Base-by-base conservation (phyloP, 2,329 filamentous ascomycete genomes). In the Monosporascus sp. region DNA sequence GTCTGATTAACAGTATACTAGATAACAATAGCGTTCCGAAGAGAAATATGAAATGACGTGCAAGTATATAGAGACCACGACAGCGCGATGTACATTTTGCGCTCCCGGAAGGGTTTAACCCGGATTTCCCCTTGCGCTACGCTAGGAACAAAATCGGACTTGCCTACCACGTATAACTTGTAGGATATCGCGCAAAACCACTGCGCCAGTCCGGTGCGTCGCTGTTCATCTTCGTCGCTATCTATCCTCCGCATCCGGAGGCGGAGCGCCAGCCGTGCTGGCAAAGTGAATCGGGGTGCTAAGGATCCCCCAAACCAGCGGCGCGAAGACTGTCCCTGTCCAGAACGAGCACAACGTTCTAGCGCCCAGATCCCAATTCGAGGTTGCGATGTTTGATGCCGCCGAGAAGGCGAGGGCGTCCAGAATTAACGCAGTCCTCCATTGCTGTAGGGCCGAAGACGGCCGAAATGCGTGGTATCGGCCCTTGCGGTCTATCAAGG, bases 11-110 rank as follows among this genome's bases (percentile, higher is more conserved):
- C 24, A 54, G 48, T 20, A 65, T 57, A 47, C 60, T 59, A 9
- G 62, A 64, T 22, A 65, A 57, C 39, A 62, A 51, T 6, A 65
- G 51, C 5, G 63, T 65, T 15, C 64, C 64, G 45, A 61, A 65
- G 17, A 65, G 51, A 45, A 45, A 68, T 56, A 51, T 66, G 62
- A 42, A 42, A 59, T 51, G 24, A 60, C 53, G 3, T 55, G 63
- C 11, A 49, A 45, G 53, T 56, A 2, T 59, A 62, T 9, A 57
- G 53, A 2, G 62, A 9, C 62, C 63, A 66, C n/a, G 54, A 52
- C 56, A 48, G 53, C 3, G 44, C 49, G 7, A 61, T 34, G 25
- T 48, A 59, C 17, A 50, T 17, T 11, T 42, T 46, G 1, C 36
- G 18, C 41, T 61, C 59, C 17, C 51, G 42, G 27, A 53, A 52